Evolutionary conservation across 1,284 basidiomycete species (phyloP).

Genomic region (Leccinum griseonigrum): DNA sequence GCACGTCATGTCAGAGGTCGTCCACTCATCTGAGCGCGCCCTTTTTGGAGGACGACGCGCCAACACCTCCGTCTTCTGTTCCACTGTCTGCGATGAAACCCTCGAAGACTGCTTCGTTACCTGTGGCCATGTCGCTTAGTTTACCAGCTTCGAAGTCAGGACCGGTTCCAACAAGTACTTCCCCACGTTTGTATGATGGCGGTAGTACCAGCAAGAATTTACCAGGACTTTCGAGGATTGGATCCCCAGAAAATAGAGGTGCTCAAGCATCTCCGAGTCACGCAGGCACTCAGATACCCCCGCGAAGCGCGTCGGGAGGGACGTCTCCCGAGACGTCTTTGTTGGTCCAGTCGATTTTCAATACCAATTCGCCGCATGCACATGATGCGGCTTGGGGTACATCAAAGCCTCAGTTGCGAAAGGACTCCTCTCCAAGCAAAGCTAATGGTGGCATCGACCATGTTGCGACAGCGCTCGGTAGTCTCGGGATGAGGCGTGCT

Average conservation of each 20-base stretch:
- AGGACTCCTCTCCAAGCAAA: conserved; percentile 12
- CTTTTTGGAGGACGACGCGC: conserved; percentile 20
- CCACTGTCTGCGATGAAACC: conserved; percentile 4
- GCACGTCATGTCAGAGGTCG: conserved; percentile 15
- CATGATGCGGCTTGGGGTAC: conserved; percentile 15
- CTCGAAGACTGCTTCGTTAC: conserved; percentile 12
- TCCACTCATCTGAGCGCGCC: conserved; percentile 4
- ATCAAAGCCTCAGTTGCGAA: conserved; percentile 15
- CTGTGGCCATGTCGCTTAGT: conserved; percentile 15
- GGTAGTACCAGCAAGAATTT: conserved; percentile 2
- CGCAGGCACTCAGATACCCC: conserved; percentile 2
- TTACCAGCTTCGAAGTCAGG: conserved; percentile 14
- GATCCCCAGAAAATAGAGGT: conserved; percentile 17
- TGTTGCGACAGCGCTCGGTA: conserved; percentile 25
- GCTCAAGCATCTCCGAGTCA: conserved; percentile 10
- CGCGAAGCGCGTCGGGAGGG: conserved; percentile 8
- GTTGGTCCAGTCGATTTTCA: conserved; percentile 19
- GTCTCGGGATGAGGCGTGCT: conserved; percentile 32
- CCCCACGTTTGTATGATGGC: conserved; percentile 8
- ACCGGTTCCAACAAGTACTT: conserved; percentile 10
- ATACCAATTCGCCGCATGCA: conserved; percentile 4
- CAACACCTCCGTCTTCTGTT: conserved; percentile 8
- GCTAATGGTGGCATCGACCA: conserved; percentile 21
- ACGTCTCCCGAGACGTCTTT: conserved; percentile 4
- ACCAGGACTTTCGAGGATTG: conserved; percentile 17